Percentiles rank a stretch among this genome's conserved stretches.
Evolutionary conservation across 2,329 filamentous ascomycete genomes (phyloP).

Genomic region (Lecanicillium sp.): DNA sequence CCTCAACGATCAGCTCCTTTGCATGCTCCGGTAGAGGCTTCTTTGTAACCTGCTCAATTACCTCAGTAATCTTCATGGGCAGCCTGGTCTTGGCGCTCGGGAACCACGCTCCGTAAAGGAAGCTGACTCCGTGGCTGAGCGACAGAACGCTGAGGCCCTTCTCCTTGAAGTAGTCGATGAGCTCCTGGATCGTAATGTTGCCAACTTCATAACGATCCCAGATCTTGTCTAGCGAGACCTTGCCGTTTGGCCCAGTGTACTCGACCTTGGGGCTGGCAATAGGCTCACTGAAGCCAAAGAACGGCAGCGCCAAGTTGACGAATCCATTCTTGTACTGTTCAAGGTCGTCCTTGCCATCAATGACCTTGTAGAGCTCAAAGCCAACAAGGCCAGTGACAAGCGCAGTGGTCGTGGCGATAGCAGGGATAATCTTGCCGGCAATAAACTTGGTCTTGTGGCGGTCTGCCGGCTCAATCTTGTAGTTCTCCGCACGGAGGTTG

Average conservation of each 20-base stretch:
- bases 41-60: conserved; percentile 77
- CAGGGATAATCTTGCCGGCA: conserved; percentile 97
- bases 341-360: conserved; percentile 92
- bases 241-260: conserved; percentile 72
- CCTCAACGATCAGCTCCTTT: conserved; percentile 86
- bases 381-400: conserved; percentile 90
- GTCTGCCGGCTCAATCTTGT: conserved; percentile 89
- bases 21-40: conserved; percentile 80
- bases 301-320: conserved; percentile 89
- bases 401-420: conserved; percentile 94
- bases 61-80: conserved; percentile 66
- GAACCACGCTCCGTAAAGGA: conserved; percentile 93
- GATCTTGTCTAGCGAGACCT: conserved; percentile 85
- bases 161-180: conserved; percentile 73
- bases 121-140: conserved; percentile 94
- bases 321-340: conserved; percentile 99
- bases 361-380: conserved; percentile 90
- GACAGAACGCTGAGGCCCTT: conserved; percentile 80
- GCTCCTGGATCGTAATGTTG: conserved; percentile 76
- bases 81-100: conserved; percentile 48
- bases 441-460: conserved; percentile 99
- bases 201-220: conserved; percentile 95
- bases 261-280: conserved; percentile 89
- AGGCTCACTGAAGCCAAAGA: conserved; percentile 97
- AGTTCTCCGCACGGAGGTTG: conserved; percentile 94